phyloP scores from a whole-genome alignment of 805 yeast species.

The Brettanomyces naardenensis region DNA sequence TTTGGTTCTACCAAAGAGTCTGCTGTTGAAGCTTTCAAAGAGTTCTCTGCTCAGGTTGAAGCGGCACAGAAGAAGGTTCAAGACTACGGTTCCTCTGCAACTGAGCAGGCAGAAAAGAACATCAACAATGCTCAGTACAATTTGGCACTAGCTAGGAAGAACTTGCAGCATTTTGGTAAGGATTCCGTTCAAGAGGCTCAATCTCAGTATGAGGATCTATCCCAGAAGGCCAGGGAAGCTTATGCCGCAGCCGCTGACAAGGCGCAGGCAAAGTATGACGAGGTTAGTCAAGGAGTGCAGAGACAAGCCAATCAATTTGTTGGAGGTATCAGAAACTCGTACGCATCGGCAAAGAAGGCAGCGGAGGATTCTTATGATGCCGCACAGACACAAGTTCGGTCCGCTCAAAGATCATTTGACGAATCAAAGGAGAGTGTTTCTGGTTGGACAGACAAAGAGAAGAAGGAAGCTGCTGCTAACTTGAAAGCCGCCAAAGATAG shows the following conservation, averaged over 20 bases:
- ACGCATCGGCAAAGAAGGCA: slow-evolving; percentile 3
- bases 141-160: slow-evolving; percentile 25
- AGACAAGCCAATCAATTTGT: slow-evolving; percentile 3
- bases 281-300: background rate
- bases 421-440: slow-evolving; percentile 26
- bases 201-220: background rate
- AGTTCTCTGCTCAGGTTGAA: slow-evolving; percentile 6
- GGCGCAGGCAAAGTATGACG: background rate
- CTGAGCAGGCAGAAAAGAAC: slow-evolving; percentile 26
- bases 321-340: slow-evolving; percentile 6
- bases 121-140: slow-evolving; percentile 28
- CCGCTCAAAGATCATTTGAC: slow-evolving; percentile 12
- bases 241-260: slow-evolving; percentile 1
- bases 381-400: too few species aligned
- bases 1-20: slow-evolving; percentile 2
- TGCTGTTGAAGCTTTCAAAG: background rate
- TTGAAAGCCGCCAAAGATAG: slow-evolving; percentile 25
- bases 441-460: slow-evolving; percentile 26
- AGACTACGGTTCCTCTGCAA: slow-evolving; percentile 26
- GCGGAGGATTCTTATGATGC: background rate
- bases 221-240: background rate
- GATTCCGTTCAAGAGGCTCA: slow-evolving; percentile 5
- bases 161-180: slow-evolving; percentile 9
- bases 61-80: slow-evolving; percentile 23
- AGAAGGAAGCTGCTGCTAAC: slow-evolving; percentile 25